Evolutionary conservation across 176 grass and related monocot genomes (phyloP), one percentile per base, ranked within the genome.

Genomic region (Juncus effusus): DNA sequence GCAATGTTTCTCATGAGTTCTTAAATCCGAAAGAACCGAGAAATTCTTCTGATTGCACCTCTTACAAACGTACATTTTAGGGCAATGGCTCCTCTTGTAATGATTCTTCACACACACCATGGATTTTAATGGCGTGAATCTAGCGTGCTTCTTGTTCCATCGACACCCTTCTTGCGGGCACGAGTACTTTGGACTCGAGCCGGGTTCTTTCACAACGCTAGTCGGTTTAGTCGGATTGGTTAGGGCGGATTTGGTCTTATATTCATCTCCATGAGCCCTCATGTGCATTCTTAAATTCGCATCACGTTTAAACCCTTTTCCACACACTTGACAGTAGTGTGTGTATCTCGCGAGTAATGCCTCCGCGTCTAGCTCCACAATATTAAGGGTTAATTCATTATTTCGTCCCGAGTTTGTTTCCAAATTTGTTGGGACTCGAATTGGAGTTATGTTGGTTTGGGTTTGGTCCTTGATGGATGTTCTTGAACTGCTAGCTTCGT

Each of bases 211-310:
- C 39, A 11, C 16, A 4, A 54, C 6, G 4, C 10, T 10, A 10
- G 40, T 8, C 16, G 36, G 38, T 16, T 53, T 58, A 19, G n/a
- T 40, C 10, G 60, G 78, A 42, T 74, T 67, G 10, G 52, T 58
- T 11, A 67, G 69, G 8, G 59, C 50, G 7, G 66, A 67, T 2
- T 60, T 47, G 2, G 61, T 60, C 69, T 80, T 80, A 44, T 74
- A 80, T 51, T 80, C 78, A 14, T 80, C 78, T 3, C 78, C 78
- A 39, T 80, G 78, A 1, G 78, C 78, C 36, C 78, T 40, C 69
- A 80, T 74, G 60, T 80, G 78, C 77, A 79, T 79, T 61, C 77
- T 63, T 54, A 72, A 51, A 10, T 79, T 79, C 10, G 77, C 77
- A 13, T 80, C 78, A 0, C 78, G 61, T 69, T 73, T 73, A 61